Conservation (phyloP, 805 yeast species). For the Ogataea ganodermae region DNA sequence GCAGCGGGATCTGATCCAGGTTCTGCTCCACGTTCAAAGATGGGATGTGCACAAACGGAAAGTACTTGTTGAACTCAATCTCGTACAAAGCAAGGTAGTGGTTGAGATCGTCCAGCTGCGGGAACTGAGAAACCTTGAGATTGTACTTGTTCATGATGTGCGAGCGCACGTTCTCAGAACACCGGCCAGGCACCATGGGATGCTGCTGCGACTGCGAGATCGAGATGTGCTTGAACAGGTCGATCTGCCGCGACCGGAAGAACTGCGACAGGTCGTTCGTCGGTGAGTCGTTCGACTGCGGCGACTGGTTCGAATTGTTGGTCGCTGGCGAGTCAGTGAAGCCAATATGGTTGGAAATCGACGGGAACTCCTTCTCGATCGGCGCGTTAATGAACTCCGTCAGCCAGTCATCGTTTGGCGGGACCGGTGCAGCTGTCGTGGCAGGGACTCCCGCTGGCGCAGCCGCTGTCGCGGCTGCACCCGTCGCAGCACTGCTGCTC, state of each 20-base stretch:
- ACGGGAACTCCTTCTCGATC: conserved; percentile 57
- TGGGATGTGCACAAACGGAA: conserved; percentile 82
- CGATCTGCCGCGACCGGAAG: conserved; percentile 67
- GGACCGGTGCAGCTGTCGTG: conserved; percentile 3
- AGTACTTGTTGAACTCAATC: conserved; percentile 75
- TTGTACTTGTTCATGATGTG: conserved; percentile 56
- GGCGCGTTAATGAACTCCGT: conserved; percentile 71
- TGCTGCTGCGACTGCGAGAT: conserved; percentile 32
- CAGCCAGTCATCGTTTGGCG: conserved; percentile 56
- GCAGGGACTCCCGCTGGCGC: conserved; percentile 8
- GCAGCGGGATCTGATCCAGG: conserved; percentile 60
- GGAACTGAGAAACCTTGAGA: conserved; percentile 62
- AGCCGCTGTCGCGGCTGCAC: neutral
- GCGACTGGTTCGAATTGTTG: conserved; percentile 35
- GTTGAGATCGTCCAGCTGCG: conserved; percentile 74
- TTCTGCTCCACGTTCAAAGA: conserved; percentile 49
- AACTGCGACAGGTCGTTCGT: conserved; percentile 56
- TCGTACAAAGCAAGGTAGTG: conserved; percentile 74
- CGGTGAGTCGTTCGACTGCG: conserved; percentile 33
- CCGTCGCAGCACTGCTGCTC: neutral
- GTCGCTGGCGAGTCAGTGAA: conserved; percentile 45
- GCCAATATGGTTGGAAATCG: conserved; percentile 58
- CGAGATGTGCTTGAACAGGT: conserved; percentile 53
- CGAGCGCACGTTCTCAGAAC: conserved; percentile 53
- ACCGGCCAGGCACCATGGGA: conserved; percentile 36